A percentile compares a stretch with the other conserved stretches of the same genome.
Evolutionary conservation across 106 monocot genomes (phyloP).

Genomic region (Iris macrosiphon): DNA sequence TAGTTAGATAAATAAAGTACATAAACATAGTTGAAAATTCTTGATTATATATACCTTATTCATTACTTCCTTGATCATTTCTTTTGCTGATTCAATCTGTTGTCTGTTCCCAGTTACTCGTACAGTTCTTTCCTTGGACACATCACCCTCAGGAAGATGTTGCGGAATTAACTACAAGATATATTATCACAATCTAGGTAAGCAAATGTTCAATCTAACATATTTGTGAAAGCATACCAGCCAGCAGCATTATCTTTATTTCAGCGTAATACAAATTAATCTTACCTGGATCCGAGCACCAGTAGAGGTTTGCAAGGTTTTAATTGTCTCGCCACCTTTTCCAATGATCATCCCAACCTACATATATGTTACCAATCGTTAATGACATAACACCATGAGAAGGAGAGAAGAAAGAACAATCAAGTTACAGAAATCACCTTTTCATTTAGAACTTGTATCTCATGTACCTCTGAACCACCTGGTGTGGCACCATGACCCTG

Average conservation of each 20-base stretch:
- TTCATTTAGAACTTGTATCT: constrained; percentile 83
- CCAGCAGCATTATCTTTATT: background rate
- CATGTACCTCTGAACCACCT: constrained; percentile 61
- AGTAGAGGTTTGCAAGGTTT: constrained; percentile 63
- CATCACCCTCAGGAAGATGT: constrained; percentile 75
- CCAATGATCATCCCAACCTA: constrained; percentile 90
- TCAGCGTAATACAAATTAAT: background rate
- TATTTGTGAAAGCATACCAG: no score
- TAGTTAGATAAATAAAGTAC: no score
- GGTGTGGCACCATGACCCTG: constrained; percentile 59
- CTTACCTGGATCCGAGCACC: constrained; percentile 93
- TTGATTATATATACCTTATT: constrained; percentile 49
- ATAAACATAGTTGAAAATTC: no score
- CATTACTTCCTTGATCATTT: constrained; percentile 79
- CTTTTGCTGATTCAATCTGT: constrained; percentile 80
- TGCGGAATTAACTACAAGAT: constrained; percentile 89
- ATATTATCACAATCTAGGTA: no score
- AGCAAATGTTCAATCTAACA: no score
- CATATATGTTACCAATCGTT: no score
- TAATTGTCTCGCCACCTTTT: constrained; percentile 93
- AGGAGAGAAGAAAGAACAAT: background rate
- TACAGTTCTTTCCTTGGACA: constrained; percentile 69
- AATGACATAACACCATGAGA: background rate
- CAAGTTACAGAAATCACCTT: constrained; percentile 32
- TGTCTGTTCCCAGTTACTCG: constrained; percentile 73